phyloP scores from a whole-genome alignment of 495 filamentous ascomycete genomes.

The Aspergillus heteromorphus region DNA sequence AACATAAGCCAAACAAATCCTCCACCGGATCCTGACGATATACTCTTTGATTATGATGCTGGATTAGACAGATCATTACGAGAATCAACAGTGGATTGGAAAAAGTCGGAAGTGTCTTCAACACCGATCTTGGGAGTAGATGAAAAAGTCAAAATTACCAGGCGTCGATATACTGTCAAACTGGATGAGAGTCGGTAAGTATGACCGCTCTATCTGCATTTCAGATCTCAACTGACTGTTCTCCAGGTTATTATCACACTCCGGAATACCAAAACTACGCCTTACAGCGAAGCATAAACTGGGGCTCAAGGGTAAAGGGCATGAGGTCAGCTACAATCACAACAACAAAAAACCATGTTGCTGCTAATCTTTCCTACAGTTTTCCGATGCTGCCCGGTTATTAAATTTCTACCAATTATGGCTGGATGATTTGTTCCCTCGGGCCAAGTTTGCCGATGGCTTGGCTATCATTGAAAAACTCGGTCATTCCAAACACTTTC shows the following conservation, averaged over 20 bases:
- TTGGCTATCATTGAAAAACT: conserved; percentile 89
- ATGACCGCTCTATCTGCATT: neutral
- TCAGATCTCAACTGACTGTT: neutral
- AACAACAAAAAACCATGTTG: neutral
- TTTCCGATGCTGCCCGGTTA: conserved; percentile 74
- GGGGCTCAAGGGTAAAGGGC: conserved; percentile 85
- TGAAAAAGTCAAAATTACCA: conserved; percentile 75
- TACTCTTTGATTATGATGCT: conserved; percentile 68
- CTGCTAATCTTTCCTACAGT: conserved; percentile 44
- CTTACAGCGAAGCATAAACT: conserved; percentile 63
- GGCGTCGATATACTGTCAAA: conserved; percentile 71
- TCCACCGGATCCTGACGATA: conserved; percentile 40
- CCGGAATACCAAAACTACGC: conserved; percentile 79
- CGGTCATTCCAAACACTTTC: conserved; percentile 73
- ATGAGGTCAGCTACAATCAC: conserved; percentile 58
- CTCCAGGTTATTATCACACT: conserved; percentile 64
- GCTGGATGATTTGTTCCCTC: conserved; percentile 94
- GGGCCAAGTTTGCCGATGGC: conserved; percentile 88
- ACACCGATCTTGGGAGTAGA: conserved; percentile 64
- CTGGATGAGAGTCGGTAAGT: conserved; percentile 73
- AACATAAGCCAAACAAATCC: conserved; percentile 13
- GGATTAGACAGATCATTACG: conserved; percentile 48
- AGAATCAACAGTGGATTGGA: conserved; percentile 29
- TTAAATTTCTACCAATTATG: conserved; percentile 91
- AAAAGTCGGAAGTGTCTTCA: conserved; percentile 20